Evolutionary conservation across 225 moss, liverwort and hornwort genomes (phyloP).

Genomic region (Neckera pumila): DNA sequence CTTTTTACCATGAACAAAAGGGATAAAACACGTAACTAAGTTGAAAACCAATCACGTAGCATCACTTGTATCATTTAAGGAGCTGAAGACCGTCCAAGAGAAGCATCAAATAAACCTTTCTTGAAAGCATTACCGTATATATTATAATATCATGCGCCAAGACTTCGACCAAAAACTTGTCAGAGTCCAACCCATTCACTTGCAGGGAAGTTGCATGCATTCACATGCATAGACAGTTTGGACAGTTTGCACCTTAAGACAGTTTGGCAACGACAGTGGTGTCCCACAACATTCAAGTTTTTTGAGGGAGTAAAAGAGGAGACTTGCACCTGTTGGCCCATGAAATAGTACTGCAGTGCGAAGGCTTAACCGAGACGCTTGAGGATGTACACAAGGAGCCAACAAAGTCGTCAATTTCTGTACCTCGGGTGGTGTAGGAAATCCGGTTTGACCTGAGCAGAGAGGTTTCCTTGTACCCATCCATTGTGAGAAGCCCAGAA

Average conservation of each 20-base stretch:
- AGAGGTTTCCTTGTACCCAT: not conserved
- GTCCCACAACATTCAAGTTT: not conserved
- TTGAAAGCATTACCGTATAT: not conserved
- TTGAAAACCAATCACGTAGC: not conserved
- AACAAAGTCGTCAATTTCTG: conserved; percentile 57
- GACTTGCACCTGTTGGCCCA: conserved; percentile 60
- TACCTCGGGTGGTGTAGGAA: conserved; percentile 47
- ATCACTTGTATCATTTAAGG: not conserved
- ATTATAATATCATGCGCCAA: not conserved
- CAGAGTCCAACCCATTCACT: not conserved
- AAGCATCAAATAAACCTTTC: not conserved
- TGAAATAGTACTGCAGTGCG: conserved; percentile 72
- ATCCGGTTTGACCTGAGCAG: conserved; percentile 12
- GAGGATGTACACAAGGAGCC: conserved; percentile 88
- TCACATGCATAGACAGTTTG: not conserved
- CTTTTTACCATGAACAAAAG: not conserved
- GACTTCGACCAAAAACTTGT: not conserved
- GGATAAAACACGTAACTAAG: not conserved
- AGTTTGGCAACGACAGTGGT: not conserved
- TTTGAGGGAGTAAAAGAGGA: not conserved
- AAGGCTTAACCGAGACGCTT: conserved; percentile 55
- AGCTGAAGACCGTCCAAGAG: not conserved
- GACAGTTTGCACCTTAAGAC: not conserved
- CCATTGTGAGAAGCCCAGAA: conserved; percentile 49
- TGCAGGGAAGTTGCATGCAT: not conserved